phyloP scores from a whole-genome alignment of 2,329 filamentous ascomycete genomes.

The Didymella pinodella region DNA sequence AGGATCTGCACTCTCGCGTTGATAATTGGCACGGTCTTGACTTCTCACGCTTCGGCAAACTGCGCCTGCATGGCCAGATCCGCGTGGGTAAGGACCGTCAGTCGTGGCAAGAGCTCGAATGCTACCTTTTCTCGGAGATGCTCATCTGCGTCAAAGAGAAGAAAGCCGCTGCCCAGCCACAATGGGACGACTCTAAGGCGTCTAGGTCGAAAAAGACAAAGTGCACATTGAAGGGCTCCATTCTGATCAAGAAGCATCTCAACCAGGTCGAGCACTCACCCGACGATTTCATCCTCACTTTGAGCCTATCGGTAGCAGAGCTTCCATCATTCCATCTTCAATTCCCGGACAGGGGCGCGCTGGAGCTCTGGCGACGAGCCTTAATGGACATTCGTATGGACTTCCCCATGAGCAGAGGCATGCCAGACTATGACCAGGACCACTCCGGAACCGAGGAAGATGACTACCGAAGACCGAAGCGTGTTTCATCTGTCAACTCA shows the following conservation, averaged over 20 bases:
- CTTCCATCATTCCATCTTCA: constrained; percentile 92
- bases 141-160: constrained; percentile 99
- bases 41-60: constrained; percentile 89
- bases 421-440: constrained; percentile 78
- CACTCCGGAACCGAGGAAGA: constrained; percentile 88
- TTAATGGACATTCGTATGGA: constrained; percentile 82
- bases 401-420: constrained; percentile 64
- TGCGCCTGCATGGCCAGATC: constrained; percentile 87
- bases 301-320: constrained; percentile 90
- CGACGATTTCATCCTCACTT: constrained; percentile 84
- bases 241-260: constrained; percentile 96
- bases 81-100: constrained; percentile 95
- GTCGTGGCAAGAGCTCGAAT: constrained; percentile 97
- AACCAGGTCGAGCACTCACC: constrained; percentile 79
- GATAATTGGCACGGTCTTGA: constrained; percentile 99
- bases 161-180: constrained; percentile 68
- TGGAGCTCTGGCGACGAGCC: constrained; percentile 90
- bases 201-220: constrained; percentile 68
- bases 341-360: constrained; percentile 82
- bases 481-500: constrained; percentile 85
- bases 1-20: constrained; percentile 83
- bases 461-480: constrained; percentile 73
- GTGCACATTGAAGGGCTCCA: constrained; percentile 95
- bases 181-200: constrained; percentile 68
- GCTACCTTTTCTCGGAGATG: constrained; percentile 97